Evolutionary conservation across 2,329 filamentous ascomycete species (phyloP).

Genomic region (Neonectria faginata): DNA sequence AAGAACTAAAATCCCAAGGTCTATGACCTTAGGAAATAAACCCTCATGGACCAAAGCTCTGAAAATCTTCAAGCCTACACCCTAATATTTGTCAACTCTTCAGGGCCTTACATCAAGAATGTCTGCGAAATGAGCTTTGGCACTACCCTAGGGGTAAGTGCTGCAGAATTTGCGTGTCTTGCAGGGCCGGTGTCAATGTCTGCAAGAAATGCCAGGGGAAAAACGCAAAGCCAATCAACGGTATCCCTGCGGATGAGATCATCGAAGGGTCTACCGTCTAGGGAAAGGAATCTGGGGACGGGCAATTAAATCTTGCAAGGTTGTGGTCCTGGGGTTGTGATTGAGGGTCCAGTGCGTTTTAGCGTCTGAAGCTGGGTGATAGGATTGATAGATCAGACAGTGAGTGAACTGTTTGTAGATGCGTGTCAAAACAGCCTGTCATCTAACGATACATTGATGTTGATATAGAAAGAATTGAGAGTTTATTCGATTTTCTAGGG

Average conservation of each 20-base stretch:
- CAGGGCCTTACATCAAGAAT: neutral
- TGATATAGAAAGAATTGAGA: neutral
- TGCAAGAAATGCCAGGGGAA: neutral
- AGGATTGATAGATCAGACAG: neutral
- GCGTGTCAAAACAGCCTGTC: no score
- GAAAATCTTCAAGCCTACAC: no score
- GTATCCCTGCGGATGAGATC: slow-evolving; percentile 32
- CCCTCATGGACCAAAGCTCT: no score
- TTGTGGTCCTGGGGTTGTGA: neutral
- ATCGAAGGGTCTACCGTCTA: slow-evolving; percentile 4
- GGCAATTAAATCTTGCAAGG: slow-evolving; percentile 18
- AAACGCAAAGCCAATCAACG: neutral
- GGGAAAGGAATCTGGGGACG: slow-evolving; percentile 20
- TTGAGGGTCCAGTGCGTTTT: slow-evolving; percentile 16
- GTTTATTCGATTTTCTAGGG: neutral
- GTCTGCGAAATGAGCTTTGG: neutral
- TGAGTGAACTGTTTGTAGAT: no score
- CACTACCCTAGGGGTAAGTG: slow-evolving; percentile 1
- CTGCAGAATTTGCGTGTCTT: slow-evolving; percentile 1
- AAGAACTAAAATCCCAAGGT: neutral
- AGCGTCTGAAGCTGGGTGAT: slow-evolving; percentile 9
- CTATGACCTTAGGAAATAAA: no score
- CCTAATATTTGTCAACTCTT: neutral
- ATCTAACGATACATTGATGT: no score
- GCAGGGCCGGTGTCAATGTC: slow-evolving; percentile 8